Evolutionary conservation across 2,329 filamentous ascomycete genomes (phyloP), one percentile per base, ranked within the genome.

Genomic region (Penicillium brevicompactum): DNA sequence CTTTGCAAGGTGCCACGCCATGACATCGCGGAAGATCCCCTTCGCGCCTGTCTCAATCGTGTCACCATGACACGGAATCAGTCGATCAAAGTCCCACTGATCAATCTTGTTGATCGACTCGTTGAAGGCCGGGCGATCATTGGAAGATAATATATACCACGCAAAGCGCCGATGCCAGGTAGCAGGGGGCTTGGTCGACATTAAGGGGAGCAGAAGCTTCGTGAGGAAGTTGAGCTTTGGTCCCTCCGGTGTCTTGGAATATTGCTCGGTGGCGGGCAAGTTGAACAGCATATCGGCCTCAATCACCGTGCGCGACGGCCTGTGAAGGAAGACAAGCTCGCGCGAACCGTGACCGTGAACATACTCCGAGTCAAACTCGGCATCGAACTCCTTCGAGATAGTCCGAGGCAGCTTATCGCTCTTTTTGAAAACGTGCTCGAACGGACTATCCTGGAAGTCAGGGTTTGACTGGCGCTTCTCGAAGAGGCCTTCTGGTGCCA

Each of bases 61-160:
- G 76, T 99, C 94, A 8, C 94, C 94, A 75, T 99, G 94, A 72
- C 93, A 97, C 0, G 93, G 92, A 56, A 99, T 87, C 48, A 97
- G 81, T 38, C 87, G 87, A 61, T 88, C 84, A 70, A 97, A 96
- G 55, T 93, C 88, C 93, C 93, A 99, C 51, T 74, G 71, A 50
- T 86, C 80, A 59, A 97, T 93, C 57, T 82, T 81, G 63, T 74
- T 77, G 40, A 91, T 77, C 63, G 88, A 92, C 59, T 85, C 80
- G 60, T 86, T 87, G 73, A 92, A 95, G 13, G 84, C 86, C 5
- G 74, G 62, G 30, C 90, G 80, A 73, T 97, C 84, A 37, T 76
- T 78, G 16, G 74, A 69, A 51, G 83, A 87, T 30, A 85, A 73
- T 1, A 80, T 77, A 73, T 96, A 92, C 92, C 93, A 97, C 49